Evolutionary conservation across 2,329 filamentous ascomycete species (phyloP), one percentile per base, ranked within the genome.

Genomic region (Fusarium sp.): DNA sequence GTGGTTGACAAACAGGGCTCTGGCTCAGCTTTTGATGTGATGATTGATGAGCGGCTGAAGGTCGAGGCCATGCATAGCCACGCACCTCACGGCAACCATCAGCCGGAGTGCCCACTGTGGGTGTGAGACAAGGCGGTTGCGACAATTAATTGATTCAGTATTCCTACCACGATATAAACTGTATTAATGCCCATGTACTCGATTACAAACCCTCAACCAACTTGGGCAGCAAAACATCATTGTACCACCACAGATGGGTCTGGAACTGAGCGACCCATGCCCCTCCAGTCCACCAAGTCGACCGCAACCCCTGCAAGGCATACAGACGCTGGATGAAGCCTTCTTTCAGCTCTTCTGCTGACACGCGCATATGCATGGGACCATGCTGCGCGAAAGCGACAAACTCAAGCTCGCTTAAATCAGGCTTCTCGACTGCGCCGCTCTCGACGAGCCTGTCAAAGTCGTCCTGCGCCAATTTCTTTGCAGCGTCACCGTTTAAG

Each of bases 251-350:
- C 8, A 79, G 58, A n/a, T 77, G 66, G 12, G 76, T 78, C 52
- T 76, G 73, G 64, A 79, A 79, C 15, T 73, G 70, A 1, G 73
- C 74, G 13, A 76, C 75, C 57, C 76, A 84, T 6, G 82, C 79
- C 13, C 79, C 78, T 1, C 84, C 84, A 0, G 82, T 85, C 66
- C 80, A 85, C 72, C 76, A 86, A 0, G 83, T 86, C n/a, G 79
- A 80, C 16, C 77, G 73, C 15, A 79, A 64, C 0, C 84, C 84
- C 72, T 86, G 84, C 30, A 86, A 72, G 3, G 72, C 79, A 68
- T 82, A 79, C 51, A 84, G 73, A 41, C 79, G 67, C 39, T 78
- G 75, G 60, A 85, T 82, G 50, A 85, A 85, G 0, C 83, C 83
- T 8, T 58, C 66, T 18, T 62, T 68, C 57, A 86, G 80, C 11